phyloP scores from a whole-genome alignment of 2,329 filamentous ascomycete genomes.

The Fusarium udum region DNA sequence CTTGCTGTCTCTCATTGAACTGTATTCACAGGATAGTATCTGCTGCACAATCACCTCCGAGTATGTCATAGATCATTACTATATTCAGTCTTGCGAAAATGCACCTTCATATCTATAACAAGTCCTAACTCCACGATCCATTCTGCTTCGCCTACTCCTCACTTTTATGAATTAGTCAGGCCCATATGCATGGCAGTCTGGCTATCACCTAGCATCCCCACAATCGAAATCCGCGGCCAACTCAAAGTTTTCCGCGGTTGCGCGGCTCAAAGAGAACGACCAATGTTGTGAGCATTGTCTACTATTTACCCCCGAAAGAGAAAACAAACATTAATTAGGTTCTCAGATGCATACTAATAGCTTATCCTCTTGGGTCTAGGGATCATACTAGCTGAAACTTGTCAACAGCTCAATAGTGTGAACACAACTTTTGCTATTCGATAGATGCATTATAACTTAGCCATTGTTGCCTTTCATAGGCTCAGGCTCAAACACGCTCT shows the following conservation, averaged over 20 bases:
- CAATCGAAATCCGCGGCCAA: slow-evolving; percentile 8
- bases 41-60: neutral
- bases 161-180: neutral
- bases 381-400: neutral
- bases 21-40: neutral
- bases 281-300: neutral
- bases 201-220: neutral
- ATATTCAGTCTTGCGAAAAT: too few species aligned
- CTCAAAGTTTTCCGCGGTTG: slow-evolving; percentile 14
- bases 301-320: neutral
- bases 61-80: neutral
- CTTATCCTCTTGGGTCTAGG: neutral
- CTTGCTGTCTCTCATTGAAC: rapidly evolving
- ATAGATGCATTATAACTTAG: neutral
- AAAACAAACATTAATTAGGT: neutral
- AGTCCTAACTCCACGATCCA: rapidly evolving
- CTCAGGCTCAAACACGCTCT: neutral
- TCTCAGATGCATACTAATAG: neutral
- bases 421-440: slow-evolving; percentile 4
- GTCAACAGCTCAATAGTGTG: neutral
- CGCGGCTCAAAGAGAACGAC: neutral
- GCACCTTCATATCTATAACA: too few species aligned
- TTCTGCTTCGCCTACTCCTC: neutral
- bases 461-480: neutral
- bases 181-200: neutral